phyloP scores from a whole-genome alignment of 345 rosid genomes.

The Populus pruinosa region DNA sequence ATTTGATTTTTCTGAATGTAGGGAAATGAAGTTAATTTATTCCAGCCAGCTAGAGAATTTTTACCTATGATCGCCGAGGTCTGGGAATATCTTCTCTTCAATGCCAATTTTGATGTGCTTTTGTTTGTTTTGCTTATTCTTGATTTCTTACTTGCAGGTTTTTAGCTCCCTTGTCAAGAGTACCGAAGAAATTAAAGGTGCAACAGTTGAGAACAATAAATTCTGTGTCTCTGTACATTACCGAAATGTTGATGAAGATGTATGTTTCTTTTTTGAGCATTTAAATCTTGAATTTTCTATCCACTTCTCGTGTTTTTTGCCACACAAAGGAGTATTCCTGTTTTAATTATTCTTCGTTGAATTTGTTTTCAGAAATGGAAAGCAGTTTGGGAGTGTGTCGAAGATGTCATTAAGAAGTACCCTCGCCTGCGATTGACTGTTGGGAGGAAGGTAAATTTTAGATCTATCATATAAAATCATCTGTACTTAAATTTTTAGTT shows the following conservation, averaged over 20 bases:
- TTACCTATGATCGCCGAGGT: conserved; percentile 68
- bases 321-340: neutral
- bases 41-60: conserved; percentile 81
- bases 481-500: neutral
- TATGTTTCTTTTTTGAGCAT: conserved; percentile 7
- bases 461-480: neutral
- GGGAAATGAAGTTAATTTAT: conserved; percentile 69
- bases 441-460: conserved; percentile 64
- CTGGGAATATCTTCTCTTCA: conserved; percentile 1
- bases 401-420: conserved; percentile 46
- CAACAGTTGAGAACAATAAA: conserved; percentile 76
- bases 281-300: neutral
- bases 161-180: conserved; percentile 50
- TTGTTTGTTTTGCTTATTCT: neutral
- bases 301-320: neutral
- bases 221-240: conserved; percentile 94
- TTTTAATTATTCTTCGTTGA: neutral
- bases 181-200: conserved; percentile 68
- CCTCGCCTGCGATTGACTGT: conserved; percentile 59
- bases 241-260: conserved; percentile 86
- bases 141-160: conserved; percentile 45
- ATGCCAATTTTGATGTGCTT: neutral
- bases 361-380: conserved; percentile 20
- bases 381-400: conserved; percentile 51
- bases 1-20: conserved; percentile 17